Conservation (phyloP, 179 eudicot species). For the Corrigiola litoralis region DNA sequence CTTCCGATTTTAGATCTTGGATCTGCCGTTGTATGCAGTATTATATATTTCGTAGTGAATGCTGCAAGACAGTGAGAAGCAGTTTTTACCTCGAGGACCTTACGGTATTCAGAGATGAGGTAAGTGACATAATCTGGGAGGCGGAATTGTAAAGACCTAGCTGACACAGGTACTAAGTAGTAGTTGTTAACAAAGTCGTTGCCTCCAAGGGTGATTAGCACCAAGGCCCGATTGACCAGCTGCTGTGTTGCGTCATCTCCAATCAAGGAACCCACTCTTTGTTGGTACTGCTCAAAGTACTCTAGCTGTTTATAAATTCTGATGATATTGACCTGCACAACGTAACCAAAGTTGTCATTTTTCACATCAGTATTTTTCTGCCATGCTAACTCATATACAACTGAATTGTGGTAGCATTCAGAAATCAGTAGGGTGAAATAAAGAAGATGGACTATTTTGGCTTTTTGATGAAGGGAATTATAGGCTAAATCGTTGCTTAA, state of each 20-base stretch:
- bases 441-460: too few species aligned
- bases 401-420: neutral
- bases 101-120: constrained; percentile 34
- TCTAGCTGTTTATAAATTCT: constrained; percentile 30
- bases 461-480: neutral
- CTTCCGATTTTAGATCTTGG: too few species aligned
- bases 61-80: too few species aligned
- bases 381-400: too few species aligned
- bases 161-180: constrained; percentile 32
- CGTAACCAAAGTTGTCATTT: too few species aligned
- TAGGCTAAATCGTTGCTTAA: neutral
- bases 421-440: neutral
- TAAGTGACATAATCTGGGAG: constrained; percentile 31
- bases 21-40: neutral
- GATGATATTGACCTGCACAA: constrained; percentile 39
- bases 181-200: constrained; percentile 50
- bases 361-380: too few species aligned
- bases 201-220: constrained; percentile 42
- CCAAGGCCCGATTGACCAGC: constrained; percentile 36
- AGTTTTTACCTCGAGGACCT: constrained; percentile 18
- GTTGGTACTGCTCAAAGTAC: constrained; percentile 36
- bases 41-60: too few species aligned
- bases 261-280: constrained; percentile 27
- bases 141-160: constrained; percentile 32
- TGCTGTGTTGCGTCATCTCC: constrained; percentile 19